These are phyloP conservation scores for Lepidium didymum DNA, from an alignment of 345 rosid genomes.

Conservation along the genomic window DNA sequence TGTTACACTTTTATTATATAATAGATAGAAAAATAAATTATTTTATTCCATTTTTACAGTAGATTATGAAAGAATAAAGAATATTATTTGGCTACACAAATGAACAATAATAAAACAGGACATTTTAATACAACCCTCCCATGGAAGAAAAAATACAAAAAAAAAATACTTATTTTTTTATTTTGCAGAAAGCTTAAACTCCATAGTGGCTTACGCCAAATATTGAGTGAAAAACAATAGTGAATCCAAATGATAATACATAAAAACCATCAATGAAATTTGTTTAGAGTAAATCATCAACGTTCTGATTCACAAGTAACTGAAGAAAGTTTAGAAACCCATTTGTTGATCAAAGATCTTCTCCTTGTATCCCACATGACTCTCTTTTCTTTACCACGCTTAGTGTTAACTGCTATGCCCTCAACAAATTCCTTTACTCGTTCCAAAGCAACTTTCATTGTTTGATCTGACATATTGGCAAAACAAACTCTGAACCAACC, in stretches of 20 bases:
- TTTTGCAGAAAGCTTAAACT: slow-evolving; percentile 3
- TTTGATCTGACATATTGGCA: slow-evolving; percentile 51
- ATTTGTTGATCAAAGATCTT: slow-evolving; percentile 26
- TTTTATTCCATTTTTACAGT: neutral
- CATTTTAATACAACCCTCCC: neutral
- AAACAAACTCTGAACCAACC: slow-evolving; percentile 91
- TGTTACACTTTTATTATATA: no score
- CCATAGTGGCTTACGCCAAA: slow-evolving; percentile 15
- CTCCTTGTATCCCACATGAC: slow-evolving; percentile 31
- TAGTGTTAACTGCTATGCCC: neutral
- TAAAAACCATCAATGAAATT: neutral
- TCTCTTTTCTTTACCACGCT: slow-evolving; percentile 11
- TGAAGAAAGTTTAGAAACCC: slow-evolving; percentile 39
- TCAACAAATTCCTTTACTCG: slow-evolving; percentile 38
- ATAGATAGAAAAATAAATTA: neutral
- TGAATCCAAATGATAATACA: neutral
- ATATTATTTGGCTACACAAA: slow-evolving; percentile 3
- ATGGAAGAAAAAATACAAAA: neutral
- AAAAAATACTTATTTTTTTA: neutral
- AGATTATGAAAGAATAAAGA: slow-evolving; percentile 12
- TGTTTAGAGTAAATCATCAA: slow-evolving; percentile 1
- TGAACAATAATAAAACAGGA: neutral
- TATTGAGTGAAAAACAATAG: slow-evolving; percentile 9
- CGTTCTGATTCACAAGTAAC: slow-evolving; percentile 28
- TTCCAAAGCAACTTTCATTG: slow-evolving; percentile 42